These are phyloP conservation scores for Phytophthora pisi DNA, from an alignment of 352 stramenopile genomes.

Conservation along the genomic window DNA sequence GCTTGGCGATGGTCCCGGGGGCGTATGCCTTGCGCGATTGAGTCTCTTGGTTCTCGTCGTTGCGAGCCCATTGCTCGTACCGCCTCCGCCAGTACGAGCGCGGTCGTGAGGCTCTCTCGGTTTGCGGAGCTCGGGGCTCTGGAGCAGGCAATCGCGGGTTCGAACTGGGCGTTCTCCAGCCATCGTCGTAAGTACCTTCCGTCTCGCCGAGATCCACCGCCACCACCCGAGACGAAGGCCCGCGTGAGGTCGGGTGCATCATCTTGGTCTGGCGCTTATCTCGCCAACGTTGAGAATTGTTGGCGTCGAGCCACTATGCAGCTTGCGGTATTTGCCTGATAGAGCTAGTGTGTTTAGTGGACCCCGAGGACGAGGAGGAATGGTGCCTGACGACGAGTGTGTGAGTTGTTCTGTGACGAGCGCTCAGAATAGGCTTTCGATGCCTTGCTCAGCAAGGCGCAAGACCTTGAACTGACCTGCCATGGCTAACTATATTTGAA, in stretches of 20 bases:
- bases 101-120: slow-evolving; percentile 1
- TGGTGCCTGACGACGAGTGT: slow-evolving; percentile 18
- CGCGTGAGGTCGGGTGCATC: slow-evolving; percentile 23
- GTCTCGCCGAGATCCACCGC: slow-evolving; percentile 34
- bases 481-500: slow-evolving; percentile 13
- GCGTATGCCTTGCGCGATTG: slow-evolving; percentile 26
- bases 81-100: slow-evolving; percentile 37
- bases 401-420: slow-evolving; percentile 4
- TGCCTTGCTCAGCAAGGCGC: not conserved
- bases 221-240: slow-evolving; percentile 32
- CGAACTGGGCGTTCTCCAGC: slow-evolving; percentile 10
- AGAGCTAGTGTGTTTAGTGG: not conserved
- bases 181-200: slow-evolving; percentile 14
- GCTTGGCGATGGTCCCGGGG: slow-evolving; percentile 36
- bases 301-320: not conserved
- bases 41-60: slow-evolving; percentile 22
- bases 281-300: slow-evolving; percentile 16
- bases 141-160: slow-evolving; percentile 4
- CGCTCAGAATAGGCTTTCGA: slow-evolving; percentile 26
- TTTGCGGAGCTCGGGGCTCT: slow-evolving; percentile 1
- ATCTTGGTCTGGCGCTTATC: slow-evolving; percentile 11
- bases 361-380: slow-evolving; percentile 18
- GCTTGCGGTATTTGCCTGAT: not conserved
- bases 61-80: slow-evolving; percentile 30
- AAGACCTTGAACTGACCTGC: not conserved